These are phyloP conservation scores for Chaetomium cochliodes DNA, from an alignment of 495 filamentous ascomycete genomes.

Conservation along the genomic window DNA sequence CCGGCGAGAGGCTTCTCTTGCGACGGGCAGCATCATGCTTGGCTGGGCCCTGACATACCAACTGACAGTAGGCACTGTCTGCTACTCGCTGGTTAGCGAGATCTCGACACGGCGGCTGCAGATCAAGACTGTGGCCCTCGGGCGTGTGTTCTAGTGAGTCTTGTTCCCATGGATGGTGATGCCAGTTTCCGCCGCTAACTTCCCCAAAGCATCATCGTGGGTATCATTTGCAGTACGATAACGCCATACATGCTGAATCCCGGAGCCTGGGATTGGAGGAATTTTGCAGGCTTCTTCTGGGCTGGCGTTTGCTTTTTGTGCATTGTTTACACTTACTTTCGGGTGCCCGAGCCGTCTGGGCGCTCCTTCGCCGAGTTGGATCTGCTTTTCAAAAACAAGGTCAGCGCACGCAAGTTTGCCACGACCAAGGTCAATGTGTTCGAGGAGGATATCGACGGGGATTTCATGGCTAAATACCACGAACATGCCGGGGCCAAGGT, in stretches of 20 bases:
- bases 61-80: conserved; percentile 72
- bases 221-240: conserved; percentile 66
- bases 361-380: conserved; percentile 74
- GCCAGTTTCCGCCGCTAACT: conserved; percentile 17
- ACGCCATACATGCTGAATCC: conserved; percentile 79
- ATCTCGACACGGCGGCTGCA: conserved; percentile 70
- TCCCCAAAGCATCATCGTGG: conserved; percentile 57
- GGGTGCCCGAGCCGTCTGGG: conserved; percentile 69
- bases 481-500: conserved; percentile 18
- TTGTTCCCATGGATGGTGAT: background rate
- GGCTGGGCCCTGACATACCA: conserved; percentile 74
- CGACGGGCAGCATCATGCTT: conserved; percentile 69
- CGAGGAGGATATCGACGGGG: conserved; percentile 55
- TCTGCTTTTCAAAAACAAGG: conserved; percentile 63
- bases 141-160: conserved; percentile 63
- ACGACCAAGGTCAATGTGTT: conserved; percentile 66
- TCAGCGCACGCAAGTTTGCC: conserved; percentile 68
- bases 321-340: conserved; percentile 72
- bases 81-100: conserved; percentile 75
- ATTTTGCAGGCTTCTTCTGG: conserved; percentile 83
- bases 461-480: conserved; percentile 51
- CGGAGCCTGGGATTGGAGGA: conserved; percentile 69
- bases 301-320: conserved; percentile 68
- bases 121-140: conserved; percentile 67
- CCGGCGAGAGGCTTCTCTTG: conserved; percentile 56